phyloP scores from a whole-genome alignment of 2,329 filamentous ascomycete species.

The Penicillium decumbens region DNA sequence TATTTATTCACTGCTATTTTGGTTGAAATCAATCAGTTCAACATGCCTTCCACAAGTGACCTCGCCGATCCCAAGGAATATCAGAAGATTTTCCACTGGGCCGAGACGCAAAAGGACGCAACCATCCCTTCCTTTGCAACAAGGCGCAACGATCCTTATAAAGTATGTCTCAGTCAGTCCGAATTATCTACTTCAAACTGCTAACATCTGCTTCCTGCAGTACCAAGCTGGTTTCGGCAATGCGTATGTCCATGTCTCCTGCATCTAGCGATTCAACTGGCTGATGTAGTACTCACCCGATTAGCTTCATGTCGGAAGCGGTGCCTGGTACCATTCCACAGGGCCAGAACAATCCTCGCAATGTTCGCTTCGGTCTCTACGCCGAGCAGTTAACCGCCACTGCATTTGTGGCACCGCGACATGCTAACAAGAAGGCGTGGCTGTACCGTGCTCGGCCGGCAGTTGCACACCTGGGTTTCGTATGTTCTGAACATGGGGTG shows the following conservation, averaged over 20 bases:
- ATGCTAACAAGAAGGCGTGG: constrained; percentile 57
- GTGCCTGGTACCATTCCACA: constrained; percentile 39
- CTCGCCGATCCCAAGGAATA: constrained; percentile 40
- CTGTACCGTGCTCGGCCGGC: constrained; percentile 55
- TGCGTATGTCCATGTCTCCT: constrained; percentile 27
- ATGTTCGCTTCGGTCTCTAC: constrained; percentile 36
- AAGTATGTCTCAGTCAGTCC: constrained; percentile 31
- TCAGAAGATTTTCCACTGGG: constrained; percentile 55
- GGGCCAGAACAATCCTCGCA: constrained; percentile 37
- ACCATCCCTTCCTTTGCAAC: constrained; percentile 52
- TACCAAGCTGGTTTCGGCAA: constrained; percentile 58
- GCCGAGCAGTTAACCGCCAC: constrained; percentile 53
- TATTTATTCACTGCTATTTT: not conserved
- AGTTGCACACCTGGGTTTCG: constrained; percentile 52
- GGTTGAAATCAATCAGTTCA: not conserved
- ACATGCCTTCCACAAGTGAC: constrained; percentile 25
- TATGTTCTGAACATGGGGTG: constrained; percentile 14
- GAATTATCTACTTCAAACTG: not conserved
- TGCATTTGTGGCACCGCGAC: constrained; percentile 55
- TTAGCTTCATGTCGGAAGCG: constrained; percentile 36
- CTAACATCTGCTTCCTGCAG: constrained; percentile 18
- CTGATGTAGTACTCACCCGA: constrained; percentile 23
- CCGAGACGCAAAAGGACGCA: constrained; percentile 57
- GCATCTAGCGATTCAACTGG: constrained; percentile 19
- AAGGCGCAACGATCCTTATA: constrained; percentile 53